A percentile compares a stretch with the other conserved stretches of the same genome.
phyloP scores from a whole-genome alignment of 208 protist species.

The Acanthamoeba royreba region DNA sequence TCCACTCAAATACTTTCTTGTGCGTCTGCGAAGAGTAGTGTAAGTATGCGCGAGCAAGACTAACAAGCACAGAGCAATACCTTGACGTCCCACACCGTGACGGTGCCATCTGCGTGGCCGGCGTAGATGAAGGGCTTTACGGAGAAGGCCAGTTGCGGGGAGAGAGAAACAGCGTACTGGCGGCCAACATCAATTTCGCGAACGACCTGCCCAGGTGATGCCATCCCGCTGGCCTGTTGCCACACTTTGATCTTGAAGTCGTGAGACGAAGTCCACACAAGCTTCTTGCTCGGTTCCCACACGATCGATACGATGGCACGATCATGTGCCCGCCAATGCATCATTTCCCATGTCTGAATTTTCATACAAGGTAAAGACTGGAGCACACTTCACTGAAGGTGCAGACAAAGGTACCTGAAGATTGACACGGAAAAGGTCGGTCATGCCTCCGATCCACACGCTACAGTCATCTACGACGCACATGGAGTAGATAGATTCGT shows the following conservation, averaged over 20 bases:
- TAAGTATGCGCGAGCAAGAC: neutral
- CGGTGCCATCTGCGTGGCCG: neutral
- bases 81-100: neutral
- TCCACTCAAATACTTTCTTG: neutral
- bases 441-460: constrained; percentile 13
- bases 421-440: constrained; percentile 1
- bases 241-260: constrained; percentile 28
- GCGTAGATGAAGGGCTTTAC: neutral
- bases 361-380: neutral
- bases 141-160: neutral
- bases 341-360: constrained; percentile 9
- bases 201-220: neutral
- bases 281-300: neutral
- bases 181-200: neutral
- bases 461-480: neutral
- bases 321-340: neutral
- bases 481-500: constrained; percentile 36
- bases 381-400: neutral
- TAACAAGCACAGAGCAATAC: no score
- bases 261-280: neutral
- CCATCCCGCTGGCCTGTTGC: neutral
- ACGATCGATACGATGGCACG: neutral
- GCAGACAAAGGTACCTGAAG: neutral
- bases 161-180: neutral
- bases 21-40: neutral